Base-by-base conservation (phyloP, 2,329 filamentous ascomycete genomes). In the Colletotrichum eremochloae region DNA sequence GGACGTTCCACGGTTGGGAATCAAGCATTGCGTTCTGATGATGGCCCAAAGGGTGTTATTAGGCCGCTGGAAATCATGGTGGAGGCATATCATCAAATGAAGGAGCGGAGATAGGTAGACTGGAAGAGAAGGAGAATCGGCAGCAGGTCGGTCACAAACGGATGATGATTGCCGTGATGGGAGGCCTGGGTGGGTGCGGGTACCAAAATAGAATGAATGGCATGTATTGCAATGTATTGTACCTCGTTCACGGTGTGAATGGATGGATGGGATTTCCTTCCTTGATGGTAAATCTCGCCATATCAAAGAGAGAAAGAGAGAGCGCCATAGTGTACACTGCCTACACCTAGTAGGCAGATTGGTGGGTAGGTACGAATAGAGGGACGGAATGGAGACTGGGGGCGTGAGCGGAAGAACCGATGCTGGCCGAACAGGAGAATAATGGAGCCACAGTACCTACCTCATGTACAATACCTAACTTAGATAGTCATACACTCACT, bases 371-470 rank as follows among this genome's bases (percentile, higher is more conserved):
- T 9, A 46, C 8, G 24, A 24, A 24, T 24, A 24, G 24, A 24
- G 24, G 24, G 24, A 24, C 24, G 24, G 24, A 24, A 24, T 24
- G 24, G 24, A 24, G 24, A 24, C 42, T 8, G 36, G 14, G 53
- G 9, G 46, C 14, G 42, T 53, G 31, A 31, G 38, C 60, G 46
- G 60, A 69, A 69, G 66, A 60, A 69, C 40, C 55, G 66, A 72
- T 29, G 44, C 38, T 48, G 33, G n/a, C 31, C 55, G 63, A 33
- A 62, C 3, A 12, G 46, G n/a, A 38, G 18, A 61, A 36, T 3
- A 12, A 40, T 36, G 40, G 40, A 57, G 44, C 40, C 20, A n/a
- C 7, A 29, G 15, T 12, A 44, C 5, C 5, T 44, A 44, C 15
- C 15, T 20, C 24, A 18, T 1, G 40, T 18, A 6, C 6, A 42